Evolutionary conservation across 371 early-diverging fungal genomes (phyloP).

Genomic region (Circinella umbellata): DNA sequence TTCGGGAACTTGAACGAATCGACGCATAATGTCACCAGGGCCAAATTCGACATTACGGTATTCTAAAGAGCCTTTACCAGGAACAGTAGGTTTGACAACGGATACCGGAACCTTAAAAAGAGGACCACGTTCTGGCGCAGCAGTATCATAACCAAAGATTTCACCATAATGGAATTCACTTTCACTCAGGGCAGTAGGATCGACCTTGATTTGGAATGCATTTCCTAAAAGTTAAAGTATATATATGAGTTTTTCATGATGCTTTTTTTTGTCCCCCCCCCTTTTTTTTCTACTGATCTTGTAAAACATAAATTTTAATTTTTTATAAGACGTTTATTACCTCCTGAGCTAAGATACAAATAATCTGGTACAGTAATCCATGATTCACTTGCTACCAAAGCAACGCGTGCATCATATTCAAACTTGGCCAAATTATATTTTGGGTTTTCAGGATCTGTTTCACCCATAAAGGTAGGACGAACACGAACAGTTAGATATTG

Average conservation of each 20-base stretch:
- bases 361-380: constrained; percentile 88
- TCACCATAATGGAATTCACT: constrained; percentile 82
- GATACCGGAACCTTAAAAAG: constrained; percentile 90
- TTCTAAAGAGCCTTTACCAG: constrained; percentile 52
- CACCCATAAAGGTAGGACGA: constrained; percentile 79
- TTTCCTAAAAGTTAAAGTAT: constrained; percentile 39
- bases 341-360: constrained; percentile 71
- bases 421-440: constrained; percentile 69
- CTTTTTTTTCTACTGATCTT: background rate
- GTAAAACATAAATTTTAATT: background rate
- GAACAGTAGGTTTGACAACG: constrained; percentile 79
- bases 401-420: constrained; percentile 81
- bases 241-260: too few species aligned
- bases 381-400: constrained; percentile 68
- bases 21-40: constrained; percentile 82
- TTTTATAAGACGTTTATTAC: constrained; percentile 18
- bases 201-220: constrained; percentile 76
- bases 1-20: constrained; percentile 81
- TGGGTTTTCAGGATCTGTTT: constrained; percentile 62
- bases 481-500: constrained; percentile 67
- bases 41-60: constrained; percentile 69
- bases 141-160: constrained; percentile 82
- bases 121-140: constrained; percentile 74
- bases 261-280: too few species aligned
- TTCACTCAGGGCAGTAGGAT: constrained; percentile 78